Base-by-base conservation (phyloP, 768 basidiomycete genomes). In the Pisolithus albus region DNA sequence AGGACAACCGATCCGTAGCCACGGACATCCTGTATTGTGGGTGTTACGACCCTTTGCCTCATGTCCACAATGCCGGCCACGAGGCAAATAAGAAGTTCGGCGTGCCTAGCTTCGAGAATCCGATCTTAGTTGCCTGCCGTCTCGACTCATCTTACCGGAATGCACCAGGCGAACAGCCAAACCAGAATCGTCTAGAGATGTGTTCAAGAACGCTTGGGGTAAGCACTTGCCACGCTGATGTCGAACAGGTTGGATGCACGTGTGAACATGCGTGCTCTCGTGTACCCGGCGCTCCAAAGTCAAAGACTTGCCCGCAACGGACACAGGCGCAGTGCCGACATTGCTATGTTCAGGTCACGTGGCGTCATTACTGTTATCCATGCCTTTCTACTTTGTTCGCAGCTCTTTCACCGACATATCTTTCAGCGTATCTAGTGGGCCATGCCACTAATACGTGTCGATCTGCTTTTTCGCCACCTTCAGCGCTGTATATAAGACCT, bases 271-370 rank as follows among this genome's bases (percentile, higher is more conserved):
- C 18, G 40, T 21, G 40, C n/a, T 7, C 1, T 26, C 18, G 34
- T 34, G 26, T 24, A 41, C 45, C 18, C 18, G n/a, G n/a, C 18
- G 23, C 30, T 51, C 51, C 51, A 50, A 15, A 40, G 45, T 45
- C 40, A 34, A 46, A 54, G 16, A 39, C 55, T 45, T 3, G 30
- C 49, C 16, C 61, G 50, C 58, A 66, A 55, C 58, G 59, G 63
- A 61, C 45, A 36, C 32, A 51, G 58, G 65, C 61, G 32, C 51
- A 23, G 47, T 53, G 32, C 63, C 59, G 56, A 44, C 28, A 52
- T 59, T 67, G 56, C 56, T 63, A 34, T 67, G 56, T 68, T 38
- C 50, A 42, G 11, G 42, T 55, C 61, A 63, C 60, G 61, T 62
- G 61, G 38, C 10, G 16, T 18, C 42, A 13, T 37, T 52, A 44